Conservation (phyloP, 2,329 filamentous ascomycete species). For the Monilinia laxa region DNA sequence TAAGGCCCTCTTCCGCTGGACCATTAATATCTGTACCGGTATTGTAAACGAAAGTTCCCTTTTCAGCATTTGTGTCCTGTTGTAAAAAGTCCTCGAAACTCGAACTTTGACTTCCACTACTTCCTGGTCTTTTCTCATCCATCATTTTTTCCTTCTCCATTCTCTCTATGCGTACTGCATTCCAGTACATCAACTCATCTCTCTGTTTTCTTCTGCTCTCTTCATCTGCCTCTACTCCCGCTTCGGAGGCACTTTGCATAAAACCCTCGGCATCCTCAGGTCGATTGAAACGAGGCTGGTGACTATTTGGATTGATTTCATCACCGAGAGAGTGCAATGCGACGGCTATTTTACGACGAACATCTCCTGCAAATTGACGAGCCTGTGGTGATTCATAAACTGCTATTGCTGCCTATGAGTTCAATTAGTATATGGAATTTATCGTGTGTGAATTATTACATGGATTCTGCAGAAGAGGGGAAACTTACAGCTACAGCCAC, state of each 20-base stretch:
- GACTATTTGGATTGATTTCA: slow-evolving; percentile 45
- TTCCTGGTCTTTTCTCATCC: slow-evolving; percentile 34
- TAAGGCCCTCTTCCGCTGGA: slow-evolving; percentile 46
- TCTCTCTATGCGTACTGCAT: slow-evolving; percentile 54
- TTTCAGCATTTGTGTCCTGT: slow-evolving; percentile 51
- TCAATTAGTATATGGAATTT: slow-evolving; percentile 23
- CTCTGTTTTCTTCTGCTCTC: slow-evolving; percentile 60
- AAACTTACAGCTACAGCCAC: slow-evolving; percentile 39
- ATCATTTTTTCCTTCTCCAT: slow-evolving; percentile 42
- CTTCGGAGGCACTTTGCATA: slow-evolving; percentile 50
- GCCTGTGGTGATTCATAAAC: slow-evolving; percentile 65
- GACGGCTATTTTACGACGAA: slow-evolving; percentile 60
- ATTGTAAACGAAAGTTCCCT: slow-evolving; percentile 58
- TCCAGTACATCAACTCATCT: slow-evolving; percentile 67
- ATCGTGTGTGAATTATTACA: not conserved
- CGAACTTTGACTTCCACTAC: slow-evolving; percentile 32
- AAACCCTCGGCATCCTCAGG: slow-evolving; percentile 67
- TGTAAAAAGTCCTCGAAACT: slow-evolving; percentile 60
- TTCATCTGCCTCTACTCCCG: slow-evolving; percentile 60
- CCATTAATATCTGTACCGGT: slow-evolving; percentile 50
- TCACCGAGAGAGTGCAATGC: slow-evolving; percentile 61
- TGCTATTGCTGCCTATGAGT: slow-evolving; percentile 38
- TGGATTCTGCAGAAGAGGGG: slow-evolving; percentile 2
- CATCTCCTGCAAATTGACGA: slow-evolving; percentile 59
- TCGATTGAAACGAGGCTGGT: slow-evolving; percentile 59